Evolutionary conservation across 2,329 filamentous ascomycete genomes (phyloP).

Genomic region (Penicillium freii): DNA sequence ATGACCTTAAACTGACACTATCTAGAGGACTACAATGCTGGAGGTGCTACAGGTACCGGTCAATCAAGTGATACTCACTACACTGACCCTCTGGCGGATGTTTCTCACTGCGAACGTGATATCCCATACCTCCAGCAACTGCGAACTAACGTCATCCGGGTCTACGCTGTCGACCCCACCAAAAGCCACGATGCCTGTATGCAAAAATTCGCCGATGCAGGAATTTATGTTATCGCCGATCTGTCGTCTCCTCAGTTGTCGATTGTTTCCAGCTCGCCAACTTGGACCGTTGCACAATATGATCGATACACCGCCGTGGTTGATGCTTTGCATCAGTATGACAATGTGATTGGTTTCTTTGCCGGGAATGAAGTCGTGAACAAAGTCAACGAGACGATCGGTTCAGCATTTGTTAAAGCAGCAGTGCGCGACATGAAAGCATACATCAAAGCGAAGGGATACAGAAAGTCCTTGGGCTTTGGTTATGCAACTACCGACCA

Average conservation of each 20-base stretch:
- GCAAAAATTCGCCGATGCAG: constrained; percentile 71
- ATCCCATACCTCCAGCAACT: constrained; percentile 75
- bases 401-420: constrained; percentile 91
- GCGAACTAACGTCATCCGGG: constrained; percentile 85
- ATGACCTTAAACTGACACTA: not conserved
- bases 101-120: constrained; percentile 71
- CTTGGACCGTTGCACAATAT: constrained; percentile 76
- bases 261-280: constrained; percentile 75
- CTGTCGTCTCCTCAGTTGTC: constrained; percentile 75
- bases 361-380: constrained; percentile 96
- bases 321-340: constrained; percentile 74
- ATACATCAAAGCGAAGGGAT: constrained; percentile 76
- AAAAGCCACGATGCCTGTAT: constrained; percentile 79
- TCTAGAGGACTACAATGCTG: constrained; percentile 6
- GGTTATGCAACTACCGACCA: constrained; percentile 58
- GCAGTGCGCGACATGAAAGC: constrained; percentile 91
- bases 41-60: constrained; percentile 1
- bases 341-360: constrained; percentile 93
- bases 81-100: constrained; percentile 76
- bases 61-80: constrained; percentile 56
- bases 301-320: constrained; percentile 77
- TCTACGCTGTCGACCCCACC: constrained; percentile 83
- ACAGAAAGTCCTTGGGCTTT: constrained; percentile 71
- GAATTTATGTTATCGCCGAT: constrained; percentile 93
- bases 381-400: constrained; percentile 74